phyloP scores from a whole-genome alignment of 2,329 filamentous ascomycete species.

The Clonostachys rosea region DNA sequence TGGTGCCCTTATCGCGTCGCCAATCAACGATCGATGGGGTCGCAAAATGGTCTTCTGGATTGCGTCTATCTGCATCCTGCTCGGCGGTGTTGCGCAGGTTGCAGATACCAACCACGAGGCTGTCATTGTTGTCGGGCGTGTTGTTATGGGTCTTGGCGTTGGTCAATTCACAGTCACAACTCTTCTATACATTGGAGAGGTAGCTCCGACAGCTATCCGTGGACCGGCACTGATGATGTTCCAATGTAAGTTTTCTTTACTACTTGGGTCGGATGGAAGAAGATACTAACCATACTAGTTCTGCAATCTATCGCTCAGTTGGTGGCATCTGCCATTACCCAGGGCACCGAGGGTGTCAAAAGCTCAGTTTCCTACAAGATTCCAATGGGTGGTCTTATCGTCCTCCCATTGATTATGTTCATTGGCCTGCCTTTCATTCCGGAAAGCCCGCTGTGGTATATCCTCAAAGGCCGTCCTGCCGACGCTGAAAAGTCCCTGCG shows the following conservation, averaged over 20 bases:
- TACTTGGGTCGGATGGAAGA: neutral
- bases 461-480: conserved; percentile 15
- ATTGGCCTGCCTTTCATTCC: conserved; percentile 13
- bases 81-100: conserved; percentile 10
- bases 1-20: conserved; percentile 23
- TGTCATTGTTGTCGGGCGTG: conserved; percentile 11
- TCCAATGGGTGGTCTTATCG: conserved; percentile 16
- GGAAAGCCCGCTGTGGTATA: conserved; percentile 21
- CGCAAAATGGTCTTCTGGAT: conserved; percentile 24
- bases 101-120: conserved; percentile 8
- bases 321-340: conserved; percentile 16
- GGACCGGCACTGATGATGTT: conserved; percentile 22
- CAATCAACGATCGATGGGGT: conserved; percentile 27
- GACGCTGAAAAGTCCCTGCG: conserved; percentile 21
- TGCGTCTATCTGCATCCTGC: conserved; percentile 22
- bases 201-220: conserved; percentile 16
- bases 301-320: conserved; percentile 21
- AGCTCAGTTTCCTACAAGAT: conserved; percentile 16
- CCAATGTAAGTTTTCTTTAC: conserved; percentile 10
- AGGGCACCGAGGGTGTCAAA: conserved; percentile 14
- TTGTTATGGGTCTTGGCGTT: conserved; percentile 12
- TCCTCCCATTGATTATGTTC: conserved; percentile 15
- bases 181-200: conserved; percentile 15
- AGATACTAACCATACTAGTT: conserved; percentile 7
- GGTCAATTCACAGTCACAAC: conserved; percentile 13